Evolutionary conservation across 345 rosid species (phyloP).

Genomic region (Schrenkiella parvula): DNA sequence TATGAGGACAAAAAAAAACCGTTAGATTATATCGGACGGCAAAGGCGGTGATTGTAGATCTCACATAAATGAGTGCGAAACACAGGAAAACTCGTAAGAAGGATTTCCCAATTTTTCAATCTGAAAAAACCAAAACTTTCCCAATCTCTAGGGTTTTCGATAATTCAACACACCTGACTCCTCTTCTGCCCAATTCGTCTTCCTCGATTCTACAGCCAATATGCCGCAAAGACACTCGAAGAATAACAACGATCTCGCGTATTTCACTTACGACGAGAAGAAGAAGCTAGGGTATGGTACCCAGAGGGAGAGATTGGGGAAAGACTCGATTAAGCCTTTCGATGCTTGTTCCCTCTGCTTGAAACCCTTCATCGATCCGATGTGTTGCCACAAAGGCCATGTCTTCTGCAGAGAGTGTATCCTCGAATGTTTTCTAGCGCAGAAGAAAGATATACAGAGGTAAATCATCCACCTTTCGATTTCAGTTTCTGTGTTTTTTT

Average conservation of each 20-base stretch:
- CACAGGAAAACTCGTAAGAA: not conserved
- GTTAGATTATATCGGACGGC: slow-evolving; percentile 27
- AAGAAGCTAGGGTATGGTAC: slow-evolving; percentile 90
- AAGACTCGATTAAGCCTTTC: slow-evolving; percentile 91
- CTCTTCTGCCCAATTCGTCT: not conserved
- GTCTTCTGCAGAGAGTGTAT: slow-evolving; percentile 90
- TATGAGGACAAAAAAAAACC: too few relatives aligned
- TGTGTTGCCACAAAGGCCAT: slow-evolving; percentile 93
- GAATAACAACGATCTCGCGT: slow-evolving; percentile 94
- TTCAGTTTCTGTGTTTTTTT: not conserved
- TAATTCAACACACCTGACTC: not conserved
- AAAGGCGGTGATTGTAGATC: not conserved
- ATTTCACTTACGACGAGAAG: slow-evolving; percentile 98
- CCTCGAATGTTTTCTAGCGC: slow-evolving; percentile 78
- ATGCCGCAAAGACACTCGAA: slow-evolving; percentile 99
- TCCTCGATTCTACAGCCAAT: not conserved
- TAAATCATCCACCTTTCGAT: not conserved
- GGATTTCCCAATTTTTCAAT: slow-evolving; percentile 3
- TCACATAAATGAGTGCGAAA: not conserved
- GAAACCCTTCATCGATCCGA: slow-evolving; percentile 79
- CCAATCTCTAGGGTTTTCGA: slow-evolving; percentile 33
- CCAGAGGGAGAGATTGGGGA: slow-evolving; percentile 92
- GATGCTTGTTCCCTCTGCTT: slow-evolving; percentile 94
- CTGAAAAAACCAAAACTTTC: not conserved
- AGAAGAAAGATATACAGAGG: slow-evolving; percentile 91